Base-by-base conservation (phyloP, 257 asterid genomes). In the Capsicum chinense region DNA sequence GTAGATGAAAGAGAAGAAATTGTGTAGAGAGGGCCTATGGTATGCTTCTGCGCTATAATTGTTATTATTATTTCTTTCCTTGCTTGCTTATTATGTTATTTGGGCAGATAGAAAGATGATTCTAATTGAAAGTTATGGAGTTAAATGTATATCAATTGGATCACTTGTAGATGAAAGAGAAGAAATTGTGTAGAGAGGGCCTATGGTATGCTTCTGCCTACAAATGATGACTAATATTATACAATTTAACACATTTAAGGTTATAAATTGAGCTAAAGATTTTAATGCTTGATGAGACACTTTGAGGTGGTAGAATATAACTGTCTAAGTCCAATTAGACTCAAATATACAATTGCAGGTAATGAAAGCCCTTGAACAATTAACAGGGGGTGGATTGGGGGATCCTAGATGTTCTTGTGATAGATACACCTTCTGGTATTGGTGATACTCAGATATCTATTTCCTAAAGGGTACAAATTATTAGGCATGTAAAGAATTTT, bases 1-100 rank as follows among this genome's bases (percentile, higher is more conserved):
- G 98, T 97, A 83, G 95, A 97, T 7, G 95, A 91, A 82, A 97
- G 93, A 63, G 99, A 95, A 26, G 97, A 98, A 73, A 83, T 97
- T 33, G 98, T 97, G 79, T 97, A 98, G 99, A 97, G 99, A 88
- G 98, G 99, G 80, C 98, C 98, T 63, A 97, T 97, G 99, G 98
- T 91, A 92, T 83, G 90, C 84, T 14, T 82, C 80, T 83, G 19
- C 85, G 47, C 50, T 14, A 4, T 76, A 54, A 13, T 52, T 52
- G 7, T 52, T 52, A 47, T 52, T 52, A 2, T 26, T 52, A 39
- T 26, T 66, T 66, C 52, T 52, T n/a, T 66, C 52, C 14, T 63
- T 70, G 74, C 67, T 15, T 15, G 59, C 62, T 64, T 83, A 42
- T 67, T 17, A 12, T 86, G 81, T 5, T 52, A 73, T 50, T 74